Evolutionary conservation across 495 filamentous ascomycete genomes (phyloP).

Genomic region (Elasticomyces elasticus): DNA sequence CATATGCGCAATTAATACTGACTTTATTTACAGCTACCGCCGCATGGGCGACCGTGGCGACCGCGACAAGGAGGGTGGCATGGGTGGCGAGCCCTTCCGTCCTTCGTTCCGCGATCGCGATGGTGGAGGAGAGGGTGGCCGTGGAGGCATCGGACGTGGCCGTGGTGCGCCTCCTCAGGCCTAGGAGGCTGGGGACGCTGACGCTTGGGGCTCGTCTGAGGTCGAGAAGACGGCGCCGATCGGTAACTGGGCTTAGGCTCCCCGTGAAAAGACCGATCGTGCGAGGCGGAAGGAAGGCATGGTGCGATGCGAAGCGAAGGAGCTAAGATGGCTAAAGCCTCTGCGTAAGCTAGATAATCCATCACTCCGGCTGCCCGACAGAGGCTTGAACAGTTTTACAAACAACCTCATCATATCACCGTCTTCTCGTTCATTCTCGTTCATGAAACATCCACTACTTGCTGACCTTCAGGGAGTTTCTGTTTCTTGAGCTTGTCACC

Average conservation of each 20-base stretch:
- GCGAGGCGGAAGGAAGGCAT: background rate
- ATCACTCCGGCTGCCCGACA: no score
- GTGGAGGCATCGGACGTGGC: constrained; percentile 57
- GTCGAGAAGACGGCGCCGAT: background rate
- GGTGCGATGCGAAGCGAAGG: background rate
- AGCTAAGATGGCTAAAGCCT: constrained; percentile 16
- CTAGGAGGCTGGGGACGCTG: constrained; percentile 9
- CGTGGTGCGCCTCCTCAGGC: constrained; percentile 45
- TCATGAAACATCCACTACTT: no score
- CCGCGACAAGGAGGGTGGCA: constrained; percentile 89
- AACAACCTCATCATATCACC: no score
- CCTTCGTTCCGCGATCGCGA: constrained; percentile 54
- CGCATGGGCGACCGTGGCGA: constrained; percentile 30
- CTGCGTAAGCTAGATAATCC: constrained; percentile 22
- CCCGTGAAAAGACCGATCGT: background rate
- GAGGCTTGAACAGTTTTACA: no score
- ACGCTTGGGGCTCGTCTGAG: constrained; percentile 6
- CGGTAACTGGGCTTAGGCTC: background rate
- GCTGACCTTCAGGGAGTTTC: no score
- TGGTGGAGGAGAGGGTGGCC: constrained; percentile 22
- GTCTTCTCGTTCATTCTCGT: no score
- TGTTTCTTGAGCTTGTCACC: no score
- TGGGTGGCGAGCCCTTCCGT: constrained; percentile 78
- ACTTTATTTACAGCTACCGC: background rate
- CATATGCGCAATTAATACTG: background rate